Conservation (phyloP, 2,329 filamentous ascomycete species). For the Fusarium tricinctum region DNA sequence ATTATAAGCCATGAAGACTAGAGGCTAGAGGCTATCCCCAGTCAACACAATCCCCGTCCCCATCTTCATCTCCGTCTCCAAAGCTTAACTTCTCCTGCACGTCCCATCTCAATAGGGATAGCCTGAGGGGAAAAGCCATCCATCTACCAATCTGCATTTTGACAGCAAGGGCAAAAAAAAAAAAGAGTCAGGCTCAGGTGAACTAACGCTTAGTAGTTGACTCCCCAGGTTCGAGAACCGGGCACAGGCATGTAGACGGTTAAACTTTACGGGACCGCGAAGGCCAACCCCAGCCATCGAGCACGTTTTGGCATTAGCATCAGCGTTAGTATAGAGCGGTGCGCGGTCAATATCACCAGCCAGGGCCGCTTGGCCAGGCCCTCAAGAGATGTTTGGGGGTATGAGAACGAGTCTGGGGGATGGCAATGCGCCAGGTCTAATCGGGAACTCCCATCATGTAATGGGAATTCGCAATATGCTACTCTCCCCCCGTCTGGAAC, state of each 20-base stretch:
- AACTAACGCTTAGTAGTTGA: conserved; percentile 15
- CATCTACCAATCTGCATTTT: conserved; percentile 18
- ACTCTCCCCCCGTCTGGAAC: conserved; percentile 22
- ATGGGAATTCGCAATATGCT: conserved; percentile 38
- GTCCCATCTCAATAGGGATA: conserved; percentile 30
- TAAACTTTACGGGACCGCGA: conserved; percentile 32
- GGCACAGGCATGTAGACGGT: conserved; percentile 33
- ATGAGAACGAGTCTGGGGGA: conserved; percentile 7
- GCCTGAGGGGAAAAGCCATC: conserved; percentile 7
- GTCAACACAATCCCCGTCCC: conserved; percentile 8
- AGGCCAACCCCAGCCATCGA: no score
- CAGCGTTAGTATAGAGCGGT: conserved; percentile 12
- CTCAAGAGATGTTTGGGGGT: neutral
- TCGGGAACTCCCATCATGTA: conserved; percentile 39
- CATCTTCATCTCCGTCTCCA: conserved; percentile 20
- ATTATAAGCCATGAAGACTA: neutral
- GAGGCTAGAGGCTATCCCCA: conserved; percentile 18
- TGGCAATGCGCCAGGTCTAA: conserved; percentile 32
- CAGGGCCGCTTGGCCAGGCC: no score
- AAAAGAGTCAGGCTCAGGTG: conserved; percentile 21
- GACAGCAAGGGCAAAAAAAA: conserved; percentile 20
- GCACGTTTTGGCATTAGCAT: conserved; percentile 12
- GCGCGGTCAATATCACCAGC: neutral
- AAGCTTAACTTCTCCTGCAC: conserved; percentile 27
- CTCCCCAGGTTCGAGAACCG: conserved; percentile 38